A percentile compares a stretch with the other conserved stretches of the same genome.
phyloP scores from a whole-genome alignment of 139 green algal species.

The Spirogloea muscicola region DNA sequence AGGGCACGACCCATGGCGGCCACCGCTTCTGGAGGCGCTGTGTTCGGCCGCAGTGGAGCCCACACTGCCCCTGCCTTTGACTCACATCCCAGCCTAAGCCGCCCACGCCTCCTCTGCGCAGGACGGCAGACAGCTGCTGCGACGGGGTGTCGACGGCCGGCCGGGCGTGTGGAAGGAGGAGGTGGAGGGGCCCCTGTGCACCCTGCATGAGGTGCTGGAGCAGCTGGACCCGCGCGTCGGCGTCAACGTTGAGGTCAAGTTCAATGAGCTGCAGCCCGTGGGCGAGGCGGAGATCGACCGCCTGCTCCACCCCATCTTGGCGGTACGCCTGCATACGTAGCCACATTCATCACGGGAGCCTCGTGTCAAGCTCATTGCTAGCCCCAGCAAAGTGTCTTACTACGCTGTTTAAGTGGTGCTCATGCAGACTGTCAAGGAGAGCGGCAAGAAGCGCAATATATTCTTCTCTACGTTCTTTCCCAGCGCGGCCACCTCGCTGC shows the following conservation, averaged over 20 bases:
- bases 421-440: background rate
- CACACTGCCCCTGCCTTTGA: background rate
- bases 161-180: conserved; percentile 10
- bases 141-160: background rate
- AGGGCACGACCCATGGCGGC: background rate
- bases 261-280: background rate
- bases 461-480: background rate
- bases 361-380: too few relatives aligned
- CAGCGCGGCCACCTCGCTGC: background rate
- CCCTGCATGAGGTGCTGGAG: conserved; percentile 23
- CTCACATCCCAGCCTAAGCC: too few relatives aligned
- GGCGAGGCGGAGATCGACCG: background rate
- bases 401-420: too few relatives aligned
- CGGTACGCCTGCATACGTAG: too few relatives aligned
- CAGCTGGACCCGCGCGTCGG: background rate
- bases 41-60: too few relatives aligned
- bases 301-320: conserved; percentile 8
- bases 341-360: too few relatives aligned
- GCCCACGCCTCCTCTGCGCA: too few relatives aligned
- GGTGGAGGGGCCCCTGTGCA: conserved; percentile 20
- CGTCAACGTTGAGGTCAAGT: conserved; percentile 45
- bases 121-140: conserved; percentile 6
- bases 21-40: background rate
- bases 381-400: too few relatives aligned
- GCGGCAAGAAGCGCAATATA: background rate